Base-by-base conservation (phyloP, 2,329 filamentous ascomycete genomes). In the Teratosphaeria destructans region DNA sequence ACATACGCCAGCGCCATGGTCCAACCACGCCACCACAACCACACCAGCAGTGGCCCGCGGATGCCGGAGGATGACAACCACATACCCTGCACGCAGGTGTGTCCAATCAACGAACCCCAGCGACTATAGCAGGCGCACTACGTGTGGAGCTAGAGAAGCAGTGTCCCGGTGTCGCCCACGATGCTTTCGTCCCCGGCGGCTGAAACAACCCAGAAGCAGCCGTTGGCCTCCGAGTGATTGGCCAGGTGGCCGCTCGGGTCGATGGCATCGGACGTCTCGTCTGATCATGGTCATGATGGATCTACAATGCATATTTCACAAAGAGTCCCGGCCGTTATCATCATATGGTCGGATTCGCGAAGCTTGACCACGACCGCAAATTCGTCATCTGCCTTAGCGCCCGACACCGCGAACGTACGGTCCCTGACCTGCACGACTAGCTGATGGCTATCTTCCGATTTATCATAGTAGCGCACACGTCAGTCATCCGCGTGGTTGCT, bases 381-480 rank as follows among this genome's bases (percentile, higher is more conserved):
- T 23, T 2, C 37, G 37, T 16, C 3, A 3, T 49, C 43, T 49
- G 43, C 43, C 26, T 49, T 49, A 49, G 43, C 16, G 43, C 19
- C 26, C n/a, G n/a, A 23, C 43, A 8, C 43, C 19, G n/a, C 43
- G 43, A 49, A 49, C 43, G 43, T n/a, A 49, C 29, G 23, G 23
- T 23, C 23, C 7, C 43, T 49, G 43, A 49, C 19, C 43, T 49
- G 43, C 43, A 49, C 19, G 19, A 19, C 7, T 49, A 23, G 43
- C 16, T 19, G 43, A 19, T n/a, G n/a, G 43, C 43, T 5, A 49
- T 19, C 43, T 49, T 49, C 16, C 43, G 43, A 49, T 23, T 23
- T 39, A 14, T 4, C 3, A 7, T n/a, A n/a, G n/a, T 19, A 19
- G 19, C 7, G 43, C 8, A 47, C 3, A 66, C 71, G 14, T 7